Percentiles rank a stretch among this genome's conserved stretches.
These are phyloP conservation scores for Pseudogymnoascus sp. DNA, from an alignment of 2,329 filamentous ascomycete species.

Conservation along the genomic window DNA sequence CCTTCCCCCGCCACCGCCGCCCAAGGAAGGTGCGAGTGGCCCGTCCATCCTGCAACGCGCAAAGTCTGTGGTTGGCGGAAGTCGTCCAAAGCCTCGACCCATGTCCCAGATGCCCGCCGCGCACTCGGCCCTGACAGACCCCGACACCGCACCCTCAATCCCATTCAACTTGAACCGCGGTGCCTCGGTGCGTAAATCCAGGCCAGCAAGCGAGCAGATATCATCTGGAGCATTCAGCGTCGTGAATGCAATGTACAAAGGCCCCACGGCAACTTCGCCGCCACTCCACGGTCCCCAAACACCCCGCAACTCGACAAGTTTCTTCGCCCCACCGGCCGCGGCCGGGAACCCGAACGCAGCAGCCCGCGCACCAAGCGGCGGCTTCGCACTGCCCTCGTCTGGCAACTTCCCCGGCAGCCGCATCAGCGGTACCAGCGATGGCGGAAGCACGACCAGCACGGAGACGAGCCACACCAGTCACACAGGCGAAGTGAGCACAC, in stretches of 20 bases:
- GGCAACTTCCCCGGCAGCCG: slow-evolving; percentile 63
- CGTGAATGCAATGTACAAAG: slow-evolving; percentile 85
- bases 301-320: slow-evolving; percentile 54
- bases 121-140: slow-evolving; percentile 49
- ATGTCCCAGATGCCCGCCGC: slow-evolving; percentile 47
- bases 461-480: slow-evolving; percentile 58
- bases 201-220: slow-evolving; percentile 58
- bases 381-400: slow-evolving; percentile 36
- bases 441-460: slow-evolving; percentile 38
- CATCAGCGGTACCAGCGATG: slow-evolving; percentile 36
- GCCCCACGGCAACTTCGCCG: slow-evolving; percentile 55
- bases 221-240: slow-evolving; percentile 56
- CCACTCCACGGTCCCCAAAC: slow-evolving; percentile 44
- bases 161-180: slow-evolving; percentile 55
- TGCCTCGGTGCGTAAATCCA: slow-evolving; percentile 40
- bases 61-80: slow-evolving; percentile 50
- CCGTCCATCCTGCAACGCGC: slow-evolving; percentile 52
- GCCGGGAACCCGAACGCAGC: slow-evolving; percentile 46
- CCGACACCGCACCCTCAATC: slow-evolving; percentile 67
- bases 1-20: slow-evolving; percentile 65
- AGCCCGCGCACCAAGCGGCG: slow-evolving; percentile 44
- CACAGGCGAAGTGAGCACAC: slow-evolving; percentile 52
- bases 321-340: slow-evolving; percentile 48
- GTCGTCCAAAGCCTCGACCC: slow-evolving; percentile 44
- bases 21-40: slow-evolving; percentile 39